Evolutionary conservation across 2,329 filamentous ascomycete genomes (phyloP), one percentile per base, ranked within the genome.

Genomic region (Pseudogymnoascus sp.): DNA sequence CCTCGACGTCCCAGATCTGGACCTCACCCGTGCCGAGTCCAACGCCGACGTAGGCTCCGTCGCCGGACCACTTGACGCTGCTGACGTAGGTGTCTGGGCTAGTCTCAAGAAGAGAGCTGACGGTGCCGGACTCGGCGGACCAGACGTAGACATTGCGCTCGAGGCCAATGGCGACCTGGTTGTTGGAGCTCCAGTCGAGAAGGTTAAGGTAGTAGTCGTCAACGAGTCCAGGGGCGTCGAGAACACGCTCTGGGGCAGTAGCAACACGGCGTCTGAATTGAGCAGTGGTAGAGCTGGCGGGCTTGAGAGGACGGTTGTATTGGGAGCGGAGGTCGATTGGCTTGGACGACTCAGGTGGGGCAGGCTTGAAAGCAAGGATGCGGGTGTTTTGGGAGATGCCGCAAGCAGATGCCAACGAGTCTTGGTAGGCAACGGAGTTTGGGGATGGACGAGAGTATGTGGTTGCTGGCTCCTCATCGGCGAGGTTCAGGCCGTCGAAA

Each of bases 181-280:
- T 99, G 63, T 89, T 88, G 6, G 91, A 94, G 72, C 92, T 96
- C 94, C 94, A 99, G 79, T 99, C 94, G 25, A 99, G 85, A 38
- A 99, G 82, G 80, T 99, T 99, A 69, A 99, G 88, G 75, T 99
- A 99, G 82, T 97, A 99, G 78, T 99, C 94, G 71, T 99, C 94
- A 64, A 97, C 89, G 60, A 99, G 85, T 61, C 93, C 94, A 5
- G 94, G 94, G 4, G 94, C 94, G 75, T 99, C 94, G 25, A 99
- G 84, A 12, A 99, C 94, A 66, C 94, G 90, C 77, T 99, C 94
- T 9, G 94, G 94, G 11, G 93, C 91, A 6, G 94, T 97, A 60
- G 94, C 89, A 63, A 99, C 91, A 69, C 93, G 90, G 65, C 94
- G 89, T 66, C 92, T 87, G 76, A 91, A 91, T 75, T 97, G 91